Percentiles rank a stretch among this genome's conserved stretches.
Evolutionary conservation across 1,284 basidiomycete species (phyloP).

Genomic region (Violaceomyces palustris): DNA sequence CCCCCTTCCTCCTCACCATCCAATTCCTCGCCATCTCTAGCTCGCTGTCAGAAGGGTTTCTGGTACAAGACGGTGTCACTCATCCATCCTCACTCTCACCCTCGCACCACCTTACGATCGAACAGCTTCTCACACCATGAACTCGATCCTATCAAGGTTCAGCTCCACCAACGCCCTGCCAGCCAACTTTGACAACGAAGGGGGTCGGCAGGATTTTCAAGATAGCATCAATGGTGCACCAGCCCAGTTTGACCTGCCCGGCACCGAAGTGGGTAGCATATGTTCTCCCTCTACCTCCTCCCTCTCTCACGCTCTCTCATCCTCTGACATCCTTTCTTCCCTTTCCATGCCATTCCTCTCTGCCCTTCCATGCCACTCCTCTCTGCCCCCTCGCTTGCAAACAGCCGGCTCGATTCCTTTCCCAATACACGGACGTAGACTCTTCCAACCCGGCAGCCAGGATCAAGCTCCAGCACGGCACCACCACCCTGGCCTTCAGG

Average conservation of each 20-base stretch:
- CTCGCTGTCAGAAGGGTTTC: too few relatives aligned
- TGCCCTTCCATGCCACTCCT: too few relatives aligned
- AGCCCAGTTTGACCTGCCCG: constrained; percentile 35
- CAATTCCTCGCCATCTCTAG: too few relatives aligned
- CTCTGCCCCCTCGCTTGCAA: too few relatives aligned
- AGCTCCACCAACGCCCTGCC: constrained; percentile 4
- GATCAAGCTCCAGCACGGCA: constrained; percentile 98
- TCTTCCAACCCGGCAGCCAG: constrained; percentile 50
- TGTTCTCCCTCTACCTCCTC: neutral
- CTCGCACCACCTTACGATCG: too few relatives aligned
- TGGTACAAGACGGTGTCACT: too few relatives aligned
- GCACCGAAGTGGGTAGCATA: constrained; percentile 18
- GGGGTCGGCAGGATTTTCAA: constrained; percentile 1
- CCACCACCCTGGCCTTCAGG: constrained; percentile 95
- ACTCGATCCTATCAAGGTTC: constrained; percentile 37
- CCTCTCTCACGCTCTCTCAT: neutral
- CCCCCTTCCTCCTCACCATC: too few relatives aligned
- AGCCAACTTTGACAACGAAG: constrained; percentile 1
- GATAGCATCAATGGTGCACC: constrained; percentile 16
- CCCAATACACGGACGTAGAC: constrained; percentile 51
- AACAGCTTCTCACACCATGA: too few relatives aligned
- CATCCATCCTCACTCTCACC: too few relatives aligned
- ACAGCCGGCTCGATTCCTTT: constrained; percentile 46
- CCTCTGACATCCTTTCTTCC: neutral
- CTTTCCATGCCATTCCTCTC: neutral